Conservation (phyloP, 139 green algal species). For the Chara braunii region DNA sequence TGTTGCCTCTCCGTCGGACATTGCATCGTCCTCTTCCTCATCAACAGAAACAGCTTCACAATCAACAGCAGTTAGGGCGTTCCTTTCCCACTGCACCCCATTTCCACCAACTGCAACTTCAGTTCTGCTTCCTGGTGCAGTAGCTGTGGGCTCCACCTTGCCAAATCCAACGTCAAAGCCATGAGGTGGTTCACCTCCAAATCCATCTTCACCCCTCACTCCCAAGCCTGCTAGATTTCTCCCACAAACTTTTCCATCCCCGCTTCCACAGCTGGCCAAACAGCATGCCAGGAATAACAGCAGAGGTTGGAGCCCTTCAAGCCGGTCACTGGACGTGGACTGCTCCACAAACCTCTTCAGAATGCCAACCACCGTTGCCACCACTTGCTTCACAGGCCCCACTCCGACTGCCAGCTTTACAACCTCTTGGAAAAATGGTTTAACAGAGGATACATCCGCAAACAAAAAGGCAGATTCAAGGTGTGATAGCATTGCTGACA, state of each 20-base stretch:
- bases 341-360: not conserved
- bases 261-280: not conserved
- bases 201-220: not conserved
- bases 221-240: not conserved
- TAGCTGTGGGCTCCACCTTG: not conserved
- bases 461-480: not conserved
- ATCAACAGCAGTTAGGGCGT: not conserved
- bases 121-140: not conserved
- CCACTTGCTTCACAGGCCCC: not conserved
- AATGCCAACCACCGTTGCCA: not conserved
- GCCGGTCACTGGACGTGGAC: not conserved
- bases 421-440: not conserved
- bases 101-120: not conserved
- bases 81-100: not conserved
- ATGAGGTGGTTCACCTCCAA: not conserved
- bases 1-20: slow-evolving; percentile 11
- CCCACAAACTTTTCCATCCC: not conserved
- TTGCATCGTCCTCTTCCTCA: slow-evolving; percentile 28
- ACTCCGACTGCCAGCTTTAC: not conserved
- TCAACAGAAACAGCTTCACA: slow-evolving; percentile 17
- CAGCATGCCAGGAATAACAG: not conserved
- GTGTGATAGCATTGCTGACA: not conserved
- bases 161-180: not conserved
- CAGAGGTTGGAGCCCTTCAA: not conserved
- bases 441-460: not conserved